Percentiles rank a stretch among this genome's conserved stretches.
Conservation (phyloP, 192 early-diverging fungal genomes). For the Linnemannia schmuckeri region DNA sequence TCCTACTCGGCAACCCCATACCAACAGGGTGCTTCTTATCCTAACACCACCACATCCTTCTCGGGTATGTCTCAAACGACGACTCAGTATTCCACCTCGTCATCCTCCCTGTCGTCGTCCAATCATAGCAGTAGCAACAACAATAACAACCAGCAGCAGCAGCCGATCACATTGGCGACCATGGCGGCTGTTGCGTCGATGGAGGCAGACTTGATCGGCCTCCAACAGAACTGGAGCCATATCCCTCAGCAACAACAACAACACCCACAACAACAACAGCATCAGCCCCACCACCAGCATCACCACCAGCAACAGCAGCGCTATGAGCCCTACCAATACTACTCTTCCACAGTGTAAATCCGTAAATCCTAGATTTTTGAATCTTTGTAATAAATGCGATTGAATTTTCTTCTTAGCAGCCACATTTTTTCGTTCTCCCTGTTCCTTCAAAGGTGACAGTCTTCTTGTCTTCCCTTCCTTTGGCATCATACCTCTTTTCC, state of each 20-base stretch:
- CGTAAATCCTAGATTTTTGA: neutral
- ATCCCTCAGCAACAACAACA: neutral
- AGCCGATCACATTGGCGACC: slow-evolving; percentile 11
- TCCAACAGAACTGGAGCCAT: slow-evolving; percentile 16
- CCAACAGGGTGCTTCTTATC: neutral
- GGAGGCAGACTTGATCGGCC: slow-evolving; percentile 20
- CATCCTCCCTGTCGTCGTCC: neutral
- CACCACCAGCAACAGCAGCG: neutral
- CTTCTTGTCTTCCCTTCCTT: neutral
- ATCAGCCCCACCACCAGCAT: neutral
- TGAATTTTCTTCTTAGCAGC: neutral
- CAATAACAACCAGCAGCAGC: neutral
- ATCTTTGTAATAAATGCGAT: slow-evolving; percentile 1
- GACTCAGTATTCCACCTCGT: neutral
- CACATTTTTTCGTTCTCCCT: neutral
- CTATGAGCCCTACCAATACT: neutral
- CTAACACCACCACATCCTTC: neutral
- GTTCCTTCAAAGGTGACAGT: neutral
- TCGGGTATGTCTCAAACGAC: neutral
- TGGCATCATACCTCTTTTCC: too few species aligned
- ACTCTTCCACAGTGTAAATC: neutral
- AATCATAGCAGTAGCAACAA: slow-evolving; percentile 1
- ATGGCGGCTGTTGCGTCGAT: neutral
- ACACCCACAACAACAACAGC: neutral
- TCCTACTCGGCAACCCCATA: neutral